Evolutionary conservation across 306 rosid species (phyloP).

Genomic region (Prosopis cineraria): DNA sequence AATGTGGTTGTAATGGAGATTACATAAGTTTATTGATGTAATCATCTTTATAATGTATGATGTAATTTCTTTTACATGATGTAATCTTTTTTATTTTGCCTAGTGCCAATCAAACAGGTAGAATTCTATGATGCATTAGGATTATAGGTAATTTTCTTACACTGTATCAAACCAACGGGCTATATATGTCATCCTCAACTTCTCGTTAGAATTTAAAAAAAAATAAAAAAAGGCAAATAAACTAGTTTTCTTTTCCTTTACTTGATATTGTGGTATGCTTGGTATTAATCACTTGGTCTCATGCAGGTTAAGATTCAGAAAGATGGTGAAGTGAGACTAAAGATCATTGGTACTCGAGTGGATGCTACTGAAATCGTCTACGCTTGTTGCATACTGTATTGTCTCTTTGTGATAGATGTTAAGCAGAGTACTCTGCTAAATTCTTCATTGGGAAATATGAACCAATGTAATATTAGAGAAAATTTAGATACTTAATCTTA

Average conservation of each 20-base stretch:
- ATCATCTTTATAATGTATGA: too few species aligned
- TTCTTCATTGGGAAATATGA: conserved; percentile 16
- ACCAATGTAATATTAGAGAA: conserved; percentile 6
- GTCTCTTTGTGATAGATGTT: conserved; percentile 14
- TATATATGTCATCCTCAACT: conserved; percentile 28
- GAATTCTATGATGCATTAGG: too few species aligned
- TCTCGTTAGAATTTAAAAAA: neutral
- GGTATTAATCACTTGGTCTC: conserved; percentile 32
- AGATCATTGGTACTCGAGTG: conserved; percentile 93
- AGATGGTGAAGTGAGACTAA: conserved; percentile 92
- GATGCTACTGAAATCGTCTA: conserved; percentile 96
- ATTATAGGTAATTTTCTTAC: too few species aligned
- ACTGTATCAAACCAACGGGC: too few species aligned
- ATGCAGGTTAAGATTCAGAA: conserved; percentile 92
- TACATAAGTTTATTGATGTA: too few species aligned
- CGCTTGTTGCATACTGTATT: conserved; percentile 13
- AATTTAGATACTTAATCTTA: too few species aligned
- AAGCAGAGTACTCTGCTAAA: conserved; percentile 7
- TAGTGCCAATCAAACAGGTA: too few species aligned
- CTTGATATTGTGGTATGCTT: conserved; percentile 1
- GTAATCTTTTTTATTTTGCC: too few species aligned
- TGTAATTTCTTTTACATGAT: too few species aligned
- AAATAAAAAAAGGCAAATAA: neutral
- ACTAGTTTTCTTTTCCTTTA: conserved; percentile 1
- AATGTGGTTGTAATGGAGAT: too few species aligned